These are phyloP conservation scores for Rubroboletus pulcherrimus DNA, from an alignment of 768 basidiomycete species.

Conservation along the genomic window DNA sequence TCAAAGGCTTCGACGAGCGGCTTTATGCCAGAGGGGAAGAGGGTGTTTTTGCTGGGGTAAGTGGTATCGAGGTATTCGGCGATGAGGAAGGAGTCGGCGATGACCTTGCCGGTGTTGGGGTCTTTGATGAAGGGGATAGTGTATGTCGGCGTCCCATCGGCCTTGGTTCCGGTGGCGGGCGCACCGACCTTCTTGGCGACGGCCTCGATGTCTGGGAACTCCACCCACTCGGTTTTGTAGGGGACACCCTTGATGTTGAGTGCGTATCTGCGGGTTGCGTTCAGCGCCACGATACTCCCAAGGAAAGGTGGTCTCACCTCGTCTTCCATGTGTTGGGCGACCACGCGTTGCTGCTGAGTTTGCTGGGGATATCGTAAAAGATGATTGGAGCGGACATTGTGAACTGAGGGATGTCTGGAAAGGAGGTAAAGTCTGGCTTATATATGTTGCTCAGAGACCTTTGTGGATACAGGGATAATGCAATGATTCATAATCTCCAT, in stretches of 20 bases:
- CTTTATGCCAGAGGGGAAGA: constrained; percentile 41
- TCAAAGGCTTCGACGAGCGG: constrained; percentile 42
- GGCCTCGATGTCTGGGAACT: constrained; percentile 39
- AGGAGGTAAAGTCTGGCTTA: neutral
- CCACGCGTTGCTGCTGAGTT: constrained; percentile 31
- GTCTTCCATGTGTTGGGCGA: constrained; percentile 47
- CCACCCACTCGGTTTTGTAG: constrained; percentile 42
- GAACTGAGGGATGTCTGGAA: neutral
- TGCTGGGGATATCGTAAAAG: constrained; percentile 45
- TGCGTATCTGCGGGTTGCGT: constrained; percentile 25
- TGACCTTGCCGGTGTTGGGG: constrained; percentile 30
- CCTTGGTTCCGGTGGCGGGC: constrained; percentile 26
- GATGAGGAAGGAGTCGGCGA: constrained; percentile 42
- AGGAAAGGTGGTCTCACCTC: constrained; percentile 28
- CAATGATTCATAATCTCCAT: neutral
- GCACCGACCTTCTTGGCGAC: constrained; percentile 32
- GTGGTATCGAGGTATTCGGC: constrained; percentile 44
- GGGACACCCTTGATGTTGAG: constrained; percentile 41
- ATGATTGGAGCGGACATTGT: constrained; percentile 31
- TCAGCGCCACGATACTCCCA: neutral
- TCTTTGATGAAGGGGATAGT: constrained; percentile 43
- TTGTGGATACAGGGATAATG: neutral
- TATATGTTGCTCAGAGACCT: constrained; percentile 1
- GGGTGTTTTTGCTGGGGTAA: constrained; percentile 35
- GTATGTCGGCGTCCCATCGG: constrained; percentile 33